phyloP scores from a whole-genome alignment of 129 eudicot genomes.

The Centrapalus pauciflorus region DNA sequence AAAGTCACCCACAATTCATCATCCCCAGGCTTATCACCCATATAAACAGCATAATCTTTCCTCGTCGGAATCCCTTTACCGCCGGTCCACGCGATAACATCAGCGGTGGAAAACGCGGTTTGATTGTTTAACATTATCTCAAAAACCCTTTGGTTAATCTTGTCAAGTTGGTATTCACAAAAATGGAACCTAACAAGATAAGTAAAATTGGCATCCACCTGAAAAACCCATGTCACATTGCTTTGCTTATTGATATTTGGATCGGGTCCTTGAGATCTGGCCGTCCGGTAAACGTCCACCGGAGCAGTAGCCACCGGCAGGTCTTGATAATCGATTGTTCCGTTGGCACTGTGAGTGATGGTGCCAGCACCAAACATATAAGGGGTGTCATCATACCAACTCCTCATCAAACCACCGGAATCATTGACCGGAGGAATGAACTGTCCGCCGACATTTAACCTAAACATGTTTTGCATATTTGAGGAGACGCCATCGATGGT shows the following conservation, averaged over 20 bases:
- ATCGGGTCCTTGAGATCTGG: conserved; percentile 54
- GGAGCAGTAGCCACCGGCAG: conserved; percentile 48
- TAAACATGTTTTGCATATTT: conserved; percentile 40
- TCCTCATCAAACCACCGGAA: conserved; percentile 53
- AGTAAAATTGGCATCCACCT: conserved; percentile 55
- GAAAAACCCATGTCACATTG: conserved; percentile 73
- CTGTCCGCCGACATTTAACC: conserved; percentile 76
- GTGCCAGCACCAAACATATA: conserved; percentile 54
- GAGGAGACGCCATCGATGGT: conserved; percentile 23
- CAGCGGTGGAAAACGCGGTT: conserved; percentile 44
- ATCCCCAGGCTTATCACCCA: conserved; percentile 31
- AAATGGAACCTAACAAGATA: conserved; percentile 77
- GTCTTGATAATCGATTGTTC: conserved; percentile 19
- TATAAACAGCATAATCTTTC: conserved; percentile 46
- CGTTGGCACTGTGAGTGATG: conserved; percentile 25
- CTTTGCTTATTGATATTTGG: conserved; percentile 35
- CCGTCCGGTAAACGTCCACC: conserved; percentile 47
- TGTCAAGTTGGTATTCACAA: conserved; percentile 42
- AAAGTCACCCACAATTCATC: conserved; percentile 50
- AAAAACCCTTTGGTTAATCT: conserved; percentile 53
- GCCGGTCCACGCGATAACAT: conserved; percentile 46
- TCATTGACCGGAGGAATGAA: conserved; percentile 55
- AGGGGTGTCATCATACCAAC: conserved; percentile 80
- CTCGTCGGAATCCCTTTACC: conserved; percentile 36
- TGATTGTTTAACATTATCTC: conserved; percentile 51